Evolutionary conservation across 1,284 basidiomycete genomes (phyloP), one percentile per base, ranked within the genome.

Genomic region (Puccinia coronata): DNA sequence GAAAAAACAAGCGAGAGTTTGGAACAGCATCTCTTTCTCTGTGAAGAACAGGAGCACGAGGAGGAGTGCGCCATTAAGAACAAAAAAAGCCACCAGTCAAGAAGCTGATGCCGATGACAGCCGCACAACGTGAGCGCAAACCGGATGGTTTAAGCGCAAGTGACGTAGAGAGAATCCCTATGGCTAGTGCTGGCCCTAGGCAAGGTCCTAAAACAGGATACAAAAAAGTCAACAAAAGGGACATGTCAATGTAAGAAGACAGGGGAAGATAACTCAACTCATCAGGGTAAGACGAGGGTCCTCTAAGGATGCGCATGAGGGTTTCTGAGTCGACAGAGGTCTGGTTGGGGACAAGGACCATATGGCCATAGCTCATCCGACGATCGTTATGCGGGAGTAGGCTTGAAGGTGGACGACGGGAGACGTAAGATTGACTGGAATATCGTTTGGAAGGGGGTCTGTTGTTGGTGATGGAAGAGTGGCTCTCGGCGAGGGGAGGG

Each of bases 271-370:
- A 34, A 74, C 53, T 59, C 31, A 73, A 77, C 75, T 77, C 61
- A 5, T 47, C 34, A 34, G 75, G 75, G 47, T 77, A 77, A 67
- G 75, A 67, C n/a, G 75, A 77, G 14, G 75, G 75, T 1, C 75
- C 75, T 67, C 75, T 67, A 28, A 77, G 63, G 41, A 77, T 31
- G 12, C 63, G 61, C 41, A 67, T 67, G 49, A 77, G 61, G 34
- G 61, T 63, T 25, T 63, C 20, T 41, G 61, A 53, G 49, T 74
- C 57, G 53, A 55, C 39, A 34, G 53, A 18, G 11, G 49, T 28
- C 31, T 74, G 72, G 41, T 28, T 61, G 34, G 57, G 72, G 25
- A 74, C 72, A 23, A 74, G 49, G 36, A 36, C 53, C 11, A 74
- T 47, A 36, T 71, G 49, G 14, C 49, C 69, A 11, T 36, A 51